A percentile compares a stretch with the other conserved stretches of the same genome.
These are phyloP conservation scores for Endothia cerciana DNA, from an alignment of 2,329 filamentous ascomycete species.

Conservation along the genomic window DNA sequence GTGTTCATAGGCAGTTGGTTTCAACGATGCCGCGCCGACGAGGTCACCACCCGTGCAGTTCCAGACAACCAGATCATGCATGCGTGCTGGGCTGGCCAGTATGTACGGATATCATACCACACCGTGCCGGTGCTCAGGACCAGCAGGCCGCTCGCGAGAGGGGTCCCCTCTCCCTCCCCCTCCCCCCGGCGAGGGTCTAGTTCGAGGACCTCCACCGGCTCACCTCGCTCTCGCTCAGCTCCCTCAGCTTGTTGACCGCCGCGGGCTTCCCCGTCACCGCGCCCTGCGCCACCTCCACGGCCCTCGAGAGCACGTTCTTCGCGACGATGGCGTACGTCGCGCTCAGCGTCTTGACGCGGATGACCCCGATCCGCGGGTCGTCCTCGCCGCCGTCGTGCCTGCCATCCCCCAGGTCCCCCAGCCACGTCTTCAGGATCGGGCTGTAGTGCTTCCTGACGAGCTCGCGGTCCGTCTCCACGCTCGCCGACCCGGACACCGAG, in stretches of 20 bases:
- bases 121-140: no score
- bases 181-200: conserved; percentile 30
- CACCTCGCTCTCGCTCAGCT: conserved; percentile 70
- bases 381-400: conserved; percentile 80
- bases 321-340: conserved; percentile 71
- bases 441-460: conserved; percentile 77
- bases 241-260: conserved; percentile 74
- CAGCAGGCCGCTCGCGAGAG: no score
- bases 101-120: no score
- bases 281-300: conserved; percentile 76
- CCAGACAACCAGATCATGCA: no score
- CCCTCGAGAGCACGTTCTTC: conserved; percentile 65
- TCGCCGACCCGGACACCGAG: conserved; percentile 75
- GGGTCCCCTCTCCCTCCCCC: no score
- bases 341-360: conserved; percentile 73
- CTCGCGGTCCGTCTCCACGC: conserved; percentile 69
- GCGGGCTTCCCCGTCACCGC: conserved; percentile 73
- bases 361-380: conserved; percentile 81
- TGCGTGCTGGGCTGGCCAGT: no score
- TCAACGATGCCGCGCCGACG: not conserved
- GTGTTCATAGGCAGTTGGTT: no score
- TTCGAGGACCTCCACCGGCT: conserved; percentile 57
- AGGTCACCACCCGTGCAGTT: not conserved
- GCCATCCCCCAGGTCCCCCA: conserved; percentile 84
- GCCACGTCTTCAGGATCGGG: conserved; percentile 76